A percentile compares a stretch with the other conserved stretches of the same genome.
phyloP scores from a whole-genome alignment of 257 asterid species.

The Solanum chaucha region DNA sequence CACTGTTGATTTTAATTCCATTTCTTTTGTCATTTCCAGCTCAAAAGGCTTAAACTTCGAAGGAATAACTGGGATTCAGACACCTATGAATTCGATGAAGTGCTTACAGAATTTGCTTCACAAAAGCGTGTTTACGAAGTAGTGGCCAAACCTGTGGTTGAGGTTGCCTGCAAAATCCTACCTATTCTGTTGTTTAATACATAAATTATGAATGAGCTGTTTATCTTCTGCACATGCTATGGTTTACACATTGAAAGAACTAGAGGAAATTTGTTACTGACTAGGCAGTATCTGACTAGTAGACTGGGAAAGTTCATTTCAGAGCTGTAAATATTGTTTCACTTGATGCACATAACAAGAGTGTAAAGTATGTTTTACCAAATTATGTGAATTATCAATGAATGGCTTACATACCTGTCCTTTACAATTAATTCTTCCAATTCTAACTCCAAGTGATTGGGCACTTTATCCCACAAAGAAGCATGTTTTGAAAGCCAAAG shows the following conservation, averaged over 20 bases:
- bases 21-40: conserved; percentile 30
- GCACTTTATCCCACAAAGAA: background rate
- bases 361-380: background rate
- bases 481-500: background rate
- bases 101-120: conserved; percentile 73
- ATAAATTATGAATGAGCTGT: background rate
- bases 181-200: background rate
- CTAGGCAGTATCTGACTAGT: background rate
- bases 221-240: background rate
- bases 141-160: conserved; percentile 94
- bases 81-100: conserved; percentile 84
- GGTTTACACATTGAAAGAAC: background rate
- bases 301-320: background rate
- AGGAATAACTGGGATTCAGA: conserved; percentile 92
- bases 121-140: conserved; percentile 91
- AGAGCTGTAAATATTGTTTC: background rate
- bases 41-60: conserved; percentile 71
- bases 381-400: background rate
- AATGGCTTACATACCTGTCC: background rate
- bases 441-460: background rate
- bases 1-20: background rate
- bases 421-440: background rate
- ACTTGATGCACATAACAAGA: background rate
- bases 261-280: background rate
- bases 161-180: conserved; percentile 26